These are phyloP conservation scores for Penicillium pulvis DNA, from an alignment of 495 filamentous ascomycete genomes.

Conservation along the genomic window DNA sequence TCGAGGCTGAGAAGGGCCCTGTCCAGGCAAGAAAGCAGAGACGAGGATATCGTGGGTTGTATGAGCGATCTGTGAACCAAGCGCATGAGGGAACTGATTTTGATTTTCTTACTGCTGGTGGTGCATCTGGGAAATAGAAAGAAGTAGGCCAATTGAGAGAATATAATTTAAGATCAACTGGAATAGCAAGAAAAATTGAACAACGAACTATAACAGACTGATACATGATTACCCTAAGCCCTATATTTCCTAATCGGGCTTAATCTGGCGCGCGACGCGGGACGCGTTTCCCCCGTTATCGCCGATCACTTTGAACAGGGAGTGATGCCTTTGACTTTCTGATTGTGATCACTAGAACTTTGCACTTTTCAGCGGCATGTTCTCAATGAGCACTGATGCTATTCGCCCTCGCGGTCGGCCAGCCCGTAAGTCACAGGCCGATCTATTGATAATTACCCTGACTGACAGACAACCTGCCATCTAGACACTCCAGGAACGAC, in stretches of 20 bases:
- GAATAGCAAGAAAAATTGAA: no score
- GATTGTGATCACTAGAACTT: neutral
- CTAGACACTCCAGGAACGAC: constrained; percentile 70
- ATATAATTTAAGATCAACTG: neutral
- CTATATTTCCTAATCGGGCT: constrained; percentile 34
- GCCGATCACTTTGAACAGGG: constrained; percentile 15
- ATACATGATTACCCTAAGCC: constrained; percentile 39
- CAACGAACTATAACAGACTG: neutral
- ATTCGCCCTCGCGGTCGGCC: constrained; percentile 47
- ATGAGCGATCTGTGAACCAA: constrained; percentile 64
- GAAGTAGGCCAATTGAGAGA: neutral
- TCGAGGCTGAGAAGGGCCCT: constrained; percentile 22
- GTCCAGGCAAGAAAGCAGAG: constrained; percentile 40
- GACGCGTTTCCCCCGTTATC: constrained; percentile 29
- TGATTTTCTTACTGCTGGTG: constrained; percentile 59
- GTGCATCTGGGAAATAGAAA: constrained; percentile 5
- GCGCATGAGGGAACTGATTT: constrained; percentile 67
- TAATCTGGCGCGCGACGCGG: constrained; percentile 31
- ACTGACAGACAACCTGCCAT: constrained; percentile 17
- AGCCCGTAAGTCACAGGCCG: constrained; percentile 39
- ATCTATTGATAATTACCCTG: neutral
- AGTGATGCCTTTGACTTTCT: neutral
- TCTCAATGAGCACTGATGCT: constrained; percentile 40
- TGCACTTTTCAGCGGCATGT: neutral
- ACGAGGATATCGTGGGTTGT: constrained; percentile 66